Percentiles rank a stretch among this genome's conserved stretches.
These are phyloP conservation scores for Solanum appendiculatum DNA, from an alignment of 257 asterid species.

Conservation along the genomic window DNA sequence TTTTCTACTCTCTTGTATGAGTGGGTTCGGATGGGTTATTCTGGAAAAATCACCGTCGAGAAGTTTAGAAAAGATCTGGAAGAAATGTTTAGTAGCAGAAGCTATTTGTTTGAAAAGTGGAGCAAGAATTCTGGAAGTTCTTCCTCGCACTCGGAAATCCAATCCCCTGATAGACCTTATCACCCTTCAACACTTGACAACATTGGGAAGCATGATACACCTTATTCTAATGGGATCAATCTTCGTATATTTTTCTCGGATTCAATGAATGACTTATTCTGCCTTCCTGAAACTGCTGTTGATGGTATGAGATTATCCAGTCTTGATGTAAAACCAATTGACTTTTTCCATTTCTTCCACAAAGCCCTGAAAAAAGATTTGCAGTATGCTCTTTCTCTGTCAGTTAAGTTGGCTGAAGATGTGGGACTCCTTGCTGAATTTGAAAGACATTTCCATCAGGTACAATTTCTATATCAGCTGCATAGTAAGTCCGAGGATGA, in stretches of 20 bases:
- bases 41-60: constrained; percentile 58
- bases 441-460: constrained; percentile 28
- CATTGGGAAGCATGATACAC: constrained; percentile 12
- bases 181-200: background rate
- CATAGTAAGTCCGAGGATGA: constrained; percentile 70
- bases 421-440: constrained; percentile 37
- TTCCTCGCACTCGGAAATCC: background rate
- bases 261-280: constrained; percentile 24
- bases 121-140: constrained; percentile 17
- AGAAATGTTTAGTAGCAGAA: constrained; percentile 43
- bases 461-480: constrained; percentile 39
- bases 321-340: constrained; percentile 54
- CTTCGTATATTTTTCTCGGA: constrained; percentile 43
- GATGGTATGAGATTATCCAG: constrained; percentile 12
- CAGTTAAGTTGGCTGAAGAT: constrained; percentile 46
- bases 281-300: constrained; percentile 20
- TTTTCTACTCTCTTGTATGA: constrained; percentile 22
- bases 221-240: constrained; percentile 28
- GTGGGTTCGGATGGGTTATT: constrained; percentile 56
- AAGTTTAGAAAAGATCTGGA: constrained; percentile 44
- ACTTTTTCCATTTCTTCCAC: constrained; percentile 51
- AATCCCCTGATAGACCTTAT: background rate
- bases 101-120: constrained; percentile 43
- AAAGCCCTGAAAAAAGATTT: constrained; percentile 57
- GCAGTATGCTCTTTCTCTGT: constrained; percentile 38